These are phyloP conservation scores for Basipetospora chlamydospora DNA, from an alignment of 2,329 filamentous ascomycete genomes.

Conservation along the genomic window DNA sequence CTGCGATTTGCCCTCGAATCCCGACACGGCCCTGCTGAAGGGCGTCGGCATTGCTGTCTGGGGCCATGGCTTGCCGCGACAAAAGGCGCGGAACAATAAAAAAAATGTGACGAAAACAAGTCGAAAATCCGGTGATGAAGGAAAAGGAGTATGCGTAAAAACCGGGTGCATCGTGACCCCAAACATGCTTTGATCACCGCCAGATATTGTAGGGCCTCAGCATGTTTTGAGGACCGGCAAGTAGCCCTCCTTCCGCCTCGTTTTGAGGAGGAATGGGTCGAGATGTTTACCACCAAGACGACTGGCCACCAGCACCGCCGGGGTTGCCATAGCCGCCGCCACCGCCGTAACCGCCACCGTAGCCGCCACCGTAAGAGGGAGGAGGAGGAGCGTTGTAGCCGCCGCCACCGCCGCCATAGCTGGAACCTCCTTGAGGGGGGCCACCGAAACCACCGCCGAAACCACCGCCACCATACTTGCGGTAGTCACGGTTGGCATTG, in stretches of 20 bases:
- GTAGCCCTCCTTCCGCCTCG: background rate
- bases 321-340: constrained; percentile 46
- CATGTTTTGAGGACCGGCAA: too few relatives aligned
- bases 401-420: constrained; percentile 27
- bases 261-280: constrained; percentile 1
- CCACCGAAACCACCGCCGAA: constrained; percentile 25
- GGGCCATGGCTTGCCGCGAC: constrained; percentile 2
- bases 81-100: constrained; percentile 10
- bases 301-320: constrained; percentile 40
- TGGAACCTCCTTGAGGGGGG: constrained; percentile 26
- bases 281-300: constrained; percentile 42
- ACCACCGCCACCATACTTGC: constrained; percentile 55
- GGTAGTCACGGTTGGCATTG: constrained; percentile 71
- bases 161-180: too few relatives aligned
- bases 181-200: too few relatives aligned
- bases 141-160: constrained; percentile 13
- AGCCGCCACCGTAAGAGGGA: constrained; percentile 20
- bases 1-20: constrained; percentile 8
- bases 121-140: constrained; percentile 9
- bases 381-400: constrained; percentile 21
- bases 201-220: too few relatives aligned
- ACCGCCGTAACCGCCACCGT: constrained; percentile 27
- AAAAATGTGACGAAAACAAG: constrained; percentile 13
- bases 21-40: too few relatives aligned
- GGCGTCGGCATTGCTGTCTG: background rate